A percentile compares a stretch with the other conserved stretches of the same genome.
These are phyloP conservation scores for Ophiostoma angusticollis DNA, from an alignment of 2,329 filamentous ascomycete genomes.

Conservation along the genomic window DNA sequence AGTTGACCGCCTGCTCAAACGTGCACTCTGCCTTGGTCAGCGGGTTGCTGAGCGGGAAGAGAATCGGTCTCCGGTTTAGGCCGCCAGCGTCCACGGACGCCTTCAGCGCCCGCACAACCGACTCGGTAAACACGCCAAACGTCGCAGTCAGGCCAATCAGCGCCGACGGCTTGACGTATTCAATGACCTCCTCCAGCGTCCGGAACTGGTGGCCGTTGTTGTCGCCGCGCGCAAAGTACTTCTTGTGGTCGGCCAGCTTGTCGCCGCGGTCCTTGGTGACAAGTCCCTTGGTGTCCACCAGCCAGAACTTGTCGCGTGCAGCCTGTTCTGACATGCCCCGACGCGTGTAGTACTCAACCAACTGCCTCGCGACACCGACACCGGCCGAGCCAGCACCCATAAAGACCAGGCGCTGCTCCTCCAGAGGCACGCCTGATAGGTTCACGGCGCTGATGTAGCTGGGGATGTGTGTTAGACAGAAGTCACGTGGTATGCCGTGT, in stretches of 20 bases:
- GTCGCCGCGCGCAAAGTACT: slow-evolving; percentile 54
- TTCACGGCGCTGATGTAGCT: slow-evolving; percentile 62
- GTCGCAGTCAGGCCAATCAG: slow-evolving; percentile 91
- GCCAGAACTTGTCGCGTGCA: slow-evolving; percentile 86
- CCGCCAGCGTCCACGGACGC: slow-evolving; percentile 49
- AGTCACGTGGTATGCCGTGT: slow-evolving; percentile 11
- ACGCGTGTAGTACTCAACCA: slow-evolving; percentile 92
- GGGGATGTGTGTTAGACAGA: slow-evolving; percentile 37
- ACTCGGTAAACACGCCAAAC: slow-evolving; percentile 84
- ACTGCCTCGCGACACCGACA: slow-evolving; percentile 94
- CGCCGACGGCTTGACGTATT: slow-evolving; percentile 89
- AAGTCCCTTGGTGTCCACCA: slow-evolving; percentile 92
- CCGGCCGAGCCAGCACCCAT: slow-evolving; percentile 91
- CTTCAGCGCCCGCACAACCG: slow-evolving; percentile 62
- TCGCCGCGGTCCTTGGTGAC: slow-evolving; percentile 90
- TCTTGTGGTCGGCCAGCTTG: slow-evolving; percentile 81
- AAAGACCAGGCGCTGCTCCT: slow-evolving; percentile 91
- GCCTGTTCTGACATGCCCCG: slow-evolving; percentile 80
- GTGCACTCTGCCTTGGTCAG: slow-evolving; percentile 95
- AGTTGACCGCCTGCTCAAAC: slow-evolving; percentile 80
- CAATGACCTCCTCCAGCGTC: slow-evolving; percentile 79
- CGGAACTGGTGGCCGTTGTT: slow-evolving; percentile 59
- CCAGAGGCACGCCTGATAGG: slow-evolving; percentile 68
- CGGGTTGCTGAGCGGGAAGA: slow-evolving; percentile 95
- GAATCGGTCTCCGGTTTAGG: slow-evolving; percentile 67